Evolutionary conservation across 768 basidiomycete species (phyloP), one percentile per base, ranked within the genome.

Genomic region (Lepiota brunneoincarnata): DNA sequence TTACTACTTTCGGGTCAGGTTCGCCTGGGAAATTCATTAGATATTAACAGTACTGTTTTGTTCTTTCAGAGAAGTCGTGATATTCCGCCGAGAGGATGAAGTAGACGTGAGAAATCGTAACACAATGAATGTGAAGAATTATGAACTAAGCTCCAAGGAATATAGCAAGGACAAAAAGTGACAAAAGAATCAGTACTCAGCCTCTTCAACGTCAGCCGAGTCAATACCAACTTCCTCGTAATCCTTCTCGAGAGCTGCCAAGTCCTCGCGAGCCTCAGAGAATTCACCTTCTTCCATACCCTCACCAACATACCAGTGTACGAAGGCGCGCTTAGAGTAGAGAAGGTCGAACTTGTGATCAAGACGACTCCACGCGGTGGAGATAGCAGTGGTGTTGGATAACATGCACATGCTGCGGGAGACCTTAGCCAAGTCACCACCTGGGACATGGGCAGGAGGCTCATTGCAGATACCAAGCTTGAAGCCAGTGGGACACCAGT

Each of bases 231-330:
- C 92, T 72, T 96, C 91, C 69, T 93, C 91, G 65, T 93, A 93
- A 69, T 93, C 93, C 70, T 91, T 95, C 75, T 98, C 95, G 55
- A 98, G 83, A 6, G 96, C 96, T 39, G 96, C 96, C 58, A 98
- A 86, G 75, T 98, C 96, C 70, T 98, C 96, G 62, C 95, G 89
- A 42, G 96, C 96, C 75, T 97, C 95, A 43, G 93, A 94, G 75
- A 98, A 98, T 75, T 98, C 96, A 72, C 96, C 96, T 79, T 98
- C 96, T 69, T 98, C 96, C 96, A 98, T 98, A 78, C 96, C 96
- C 75, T 98, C 95, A 67, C 95, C 95, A 58, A 97, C 95, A 66
- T 95, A 96, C 93, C 93, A 90, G 70, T 91, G 88, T 21, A 90
- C 87, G 59, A 92, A 92, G 44, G 91, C 91, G 70, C 91, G 90